phyloP scores from a whole-genome alignment of 768 basidiomycete species.

The Kwoniella newhampshirensis region DNA sequence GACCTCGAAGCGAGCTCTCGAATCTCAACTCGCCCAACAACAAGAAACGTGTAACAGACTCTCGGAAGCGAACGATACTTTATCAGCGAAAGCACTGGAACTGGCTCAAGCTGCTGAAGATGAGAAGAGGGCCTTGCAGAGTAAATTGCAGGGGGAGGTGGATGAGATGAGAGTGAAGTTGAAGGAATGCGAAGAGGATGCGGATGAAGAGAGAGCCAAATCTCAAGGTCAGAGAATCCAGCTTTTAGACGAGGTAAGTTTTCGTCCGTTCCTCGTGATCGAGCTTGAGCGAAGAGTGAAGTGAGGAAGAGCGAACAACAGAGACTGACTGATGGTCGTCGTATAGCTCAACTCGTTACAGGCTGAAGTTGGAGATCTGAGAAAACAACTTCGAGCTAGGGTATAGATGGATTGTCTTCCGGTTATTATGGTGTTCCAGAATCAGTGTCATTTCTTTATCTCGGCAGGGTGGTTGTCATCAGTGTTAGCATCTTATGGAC shows the following conservation, averaged over 20 bases:
- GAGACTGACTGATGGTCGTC: conserved; percentile 10
- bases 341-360: conserved; percentile 46
- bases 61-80: conserved; percentile 71
- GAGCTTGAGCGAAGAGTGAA: background rate
- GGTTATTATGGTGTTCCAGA: too few species aligned
- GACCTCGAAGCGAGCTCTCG: conserved; percentile 37
- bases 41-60: conserved; percentile 74
- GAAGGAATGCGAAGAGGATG: conserved; percentile 61
- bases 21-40: conserved; percentile 59
- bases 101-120: conserved; percentile 66
- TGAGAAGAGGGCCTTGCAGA: conserved; percentile 59
- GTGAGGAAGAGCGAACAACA: background rate
- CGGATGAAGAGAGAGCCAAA: conserved; percentile 63
- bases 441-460: too few species aligned
- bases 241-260: conserved; percentile 78
- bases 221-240: conserved; percentile 81
- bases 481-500: too few species aligned
- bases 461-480: too few species aligned
- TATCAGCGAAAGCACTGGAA: conserved; percentile 69
- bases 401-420: background rate
- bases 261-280: background rate
- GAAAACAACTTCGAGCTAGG: conserved; percentile 41
- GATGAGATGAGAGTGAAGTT: conserved; percentile 67
- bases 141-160: conserved; percentile 56
- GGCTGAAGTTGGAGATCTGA: conserved; percentile 45